phyloP scores from a whole-genome alignment of 73 alveolate species.

The Stentor roeselii region DNA sequence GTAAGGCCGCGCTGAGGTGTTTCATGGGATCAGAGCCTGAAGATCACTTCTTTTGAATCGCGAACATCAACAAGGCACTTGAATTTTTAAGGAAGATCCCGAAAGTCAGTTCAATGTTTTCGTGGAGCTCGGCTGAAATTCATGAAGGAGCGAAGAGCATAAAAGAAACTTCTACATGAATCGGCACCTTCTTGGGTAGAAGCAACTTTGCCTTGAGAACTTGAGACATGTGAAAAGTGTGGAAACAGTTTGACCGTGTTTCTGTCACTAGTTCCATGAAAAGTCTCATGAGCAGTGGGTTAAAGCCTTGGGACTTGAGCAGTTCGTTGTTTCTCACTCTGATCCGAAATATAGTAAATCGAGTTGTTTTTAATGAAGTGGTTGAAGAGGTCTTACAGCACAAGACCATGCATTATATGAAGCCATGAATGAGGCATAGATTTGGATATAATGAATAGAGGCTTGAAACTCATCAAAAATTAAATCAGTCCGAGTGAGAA shows the following conservation, averaged over 20 bases:
- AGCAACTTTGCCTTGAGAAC: too few relatives aligned
- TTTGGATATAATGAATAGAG: background rate
- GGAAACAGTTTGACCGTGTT: background rate
- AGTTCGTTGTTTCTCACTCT: background rate
- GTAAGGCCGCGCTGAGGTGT: conserved; percentile 57
- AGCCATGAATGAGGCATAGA: background rate
- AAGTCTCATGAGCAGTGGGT: background rate
- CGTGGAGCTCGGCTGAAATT: conserved; percentile 15
- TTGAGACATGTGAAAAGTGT: background rate
- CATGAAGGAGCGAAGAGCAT: conserved; percentile 21
- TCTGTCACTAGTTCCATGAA: conserved; percentile 10
- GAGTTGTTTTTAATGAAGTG: conserved; percentile 1
- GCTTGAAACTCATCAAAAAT: background rate
- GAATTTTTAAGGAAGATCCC: conserved; percentile 53
- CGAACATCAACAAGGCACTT: conserved; percentile 57
- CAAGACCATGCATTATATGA: background rate
- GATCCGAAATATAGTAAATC: background rate
- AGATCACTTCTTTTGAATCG: conserved; percentile 45
- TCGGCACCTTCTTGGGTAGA: background rate
- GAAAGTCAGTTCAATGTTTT: background rate
- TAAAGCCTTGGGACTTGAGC: background rate
- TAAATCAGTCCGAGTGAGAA: background rate
- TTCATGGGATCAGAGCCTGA: conserved; percentile 55
- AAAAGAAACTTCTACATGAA: background rate
- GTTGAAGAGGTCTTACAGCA: background rate